phyloP scores from a whole-genome alignment of 306 rosid genomes.

The Urtica urens region DNA sequence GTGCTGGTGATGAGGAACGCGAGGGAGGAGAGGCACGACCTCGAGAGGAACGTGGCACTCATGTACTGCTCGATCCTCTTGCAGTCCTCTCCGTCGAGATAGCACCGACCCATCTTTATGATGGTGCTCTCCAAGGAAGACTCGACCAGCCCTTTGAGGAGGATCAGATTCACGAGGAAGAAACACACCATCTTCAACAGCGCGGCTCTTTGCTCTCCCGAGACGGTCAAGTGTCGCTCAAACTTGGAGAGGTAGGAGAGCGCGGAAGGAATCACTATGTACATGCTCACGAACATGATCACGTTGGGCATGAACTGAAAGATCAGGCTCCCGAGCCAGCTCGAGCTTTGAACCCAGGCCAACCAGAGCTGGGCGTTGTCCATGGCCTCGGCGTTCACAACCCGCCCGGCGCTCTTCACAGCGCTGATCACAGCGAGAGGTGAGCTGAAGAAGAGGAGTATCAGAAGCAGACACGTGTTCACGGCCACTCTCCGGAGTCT shows the following conservation, averaged over 20 bases:
- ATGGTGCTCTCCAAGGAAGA: constrained; percentile 79
- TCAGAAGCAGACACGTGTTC: constrained; percentile 66
- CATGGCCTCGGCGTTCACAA: constrained; percentile 85
- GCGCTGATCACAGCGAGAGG: constrained; percentile 91
- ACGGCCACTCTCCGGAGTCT: constrained; percentile 60
- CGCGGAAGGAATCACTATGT: constrained; percentile 70
- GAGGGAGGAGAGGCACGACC: constrained; percentile 90
- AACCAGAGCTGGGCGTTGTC: constrained; percentile 83
- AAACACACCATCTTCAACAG: constrained; percentile 95
- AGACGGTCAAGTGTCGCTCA: constrained; percentile 82
- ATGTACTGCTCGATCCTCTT: constrained; percentile 94
- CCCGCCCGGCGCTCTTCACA: constrained; percentile 70
- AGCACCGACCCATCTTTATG: constrained; percentile 82
- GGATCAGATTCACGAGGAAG: constrained; percentile 90
- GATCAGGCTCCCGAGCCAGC: constrained; percentile 83
- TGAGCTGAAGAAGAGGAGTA: constrained; percentile 86
- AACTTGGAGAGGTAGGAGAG: constrained; percentile 90
- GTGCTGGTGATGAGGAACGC: constrained; percentile 87
- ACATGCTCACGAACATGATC: constrained; percentile 83
- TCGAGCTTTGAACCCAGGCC: constrained; percentile 86
- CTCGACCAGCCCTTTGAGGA: constrained; percentile 75
- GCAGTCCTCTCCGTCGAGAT: constrained; percentile 91
- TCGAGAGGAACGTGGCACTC: constrained; percentile 84
- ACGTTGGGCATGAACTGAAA: constrained; percentile 93
- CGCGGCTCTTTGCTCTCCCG: constrained; percentile 91